Evolutionary conservation across 169 alveolate species (phyloP).

Genomic region (Theileria annulata): DNA sequence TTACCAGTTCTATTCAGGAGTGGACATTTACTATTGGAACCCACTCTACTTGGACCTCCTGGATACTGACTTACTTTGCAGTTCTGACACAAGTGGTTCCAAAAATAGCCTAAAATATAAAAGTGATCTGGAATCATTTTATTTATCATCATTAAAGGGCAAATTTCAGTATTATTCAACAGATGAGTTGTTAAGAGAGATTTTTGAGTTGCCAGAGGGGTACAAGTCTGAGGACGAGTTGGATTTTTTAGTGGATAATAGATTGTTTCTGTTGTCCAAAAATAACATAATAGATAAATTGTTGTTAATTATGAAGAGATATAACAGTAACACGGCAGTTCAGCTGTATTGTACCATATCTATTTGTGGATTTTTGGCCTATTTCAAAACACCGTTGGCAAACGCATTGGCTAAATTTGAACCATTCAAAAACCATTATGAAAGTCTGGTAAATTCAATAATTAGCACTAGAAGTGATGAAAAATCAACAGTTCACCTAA

Average conservation of each 20-base stretch:
- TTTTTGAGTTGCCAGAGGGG: slow-evolving; percentile 6
- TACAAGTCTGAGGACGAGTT: not conserved
- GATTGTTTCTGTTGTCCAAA: slow-evolving; percentile 17
- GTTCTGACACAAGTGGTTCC: not conserved
- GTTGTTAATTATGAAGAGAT: slow-evolving; percentile 13
- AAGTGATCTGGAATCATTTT: slow-evolving; percentile 13
- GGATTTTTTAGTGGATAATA: slow-evolving; percentile 18
- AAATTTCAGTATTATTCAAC: not conserved
- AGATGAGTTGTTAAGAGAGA: slow-evolving; percentile 8
- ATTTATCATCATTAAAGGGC: slow-evolving; percentile 11
- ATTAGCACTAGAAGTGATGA: not conserved
- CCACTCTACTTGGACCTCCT: slow-evolving; percentile 11
- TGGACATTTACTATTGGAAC: slow-evolving; percentile 37
- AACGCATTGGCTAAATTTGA: slow-evolving; percentile 12
- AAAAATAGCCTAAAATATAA: not conserved
- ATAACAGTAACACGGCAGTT: not conserved
- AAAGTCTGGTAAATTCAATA: not conserved
- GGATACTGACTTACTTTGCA: not conserved
- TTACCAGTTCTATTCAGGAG: slow-evolving; percentile 29
- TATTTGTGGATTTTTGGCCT: slow-evolving; percentile 41
- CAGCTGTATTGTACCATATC: slow-evolving; percentile 19
- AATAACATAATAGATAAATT: slow-evolving; percentile 19
- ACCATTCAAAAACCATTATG: not conserved
- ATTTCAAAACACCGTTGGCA: slow-evolving; percentile 39
- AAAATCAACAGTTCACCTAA: slow-evolving; percentile 2